phyloP scores from a whole-genome alignment of 2,329 filamentous ascomycete genomes.

The Penicillium italicum region DNA sequence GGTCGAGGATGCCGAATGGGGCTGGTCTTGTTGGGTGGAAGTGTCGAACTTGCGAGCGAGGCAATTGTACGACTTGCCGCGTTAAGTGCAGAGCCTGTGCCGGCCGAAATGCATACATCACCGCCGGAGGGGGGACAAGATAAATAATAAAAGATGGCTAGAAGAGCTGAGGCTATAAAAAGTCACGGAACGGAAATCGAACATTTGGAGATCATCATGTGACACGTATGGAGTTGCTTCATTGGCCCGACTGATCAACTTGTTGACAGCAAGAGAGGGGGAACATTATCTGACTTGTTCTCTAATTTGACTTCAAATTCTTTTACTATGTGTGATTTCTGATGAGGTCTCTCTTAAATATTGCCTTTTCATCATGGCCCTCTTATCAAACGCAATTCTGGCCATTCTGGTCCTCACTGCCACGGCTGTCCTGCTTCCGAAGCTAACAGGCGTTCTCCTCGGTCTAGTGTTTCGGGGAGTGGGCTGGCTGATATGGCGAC shows the following conservation, averaged over 20 bases:
- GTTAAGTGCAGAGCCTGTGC: slow-evolving; percentile 1
- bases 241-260: slow-evolving; percentile 14
- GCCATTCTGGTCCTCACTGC: slow-evolving; percentile 33
- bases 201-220: slow-evolving; percentile 18
- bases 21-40: slow-evolving; percentile 51
- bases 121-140: not conserved
- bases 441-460: slow-evolving; percentile 32
- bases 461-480: slow-evolving; percentile 41
- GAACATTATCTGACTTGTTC: slow-evolving; percentile 6
- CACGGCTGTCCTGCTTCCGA: slow-evolving; percentile 35
- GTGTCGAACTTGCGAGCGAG: slow-evolving; percentile 36
- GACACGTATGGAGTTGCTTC: slow-evolving; percentile 21
- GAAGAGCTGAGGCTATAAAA: not conserved
- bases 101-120: slow-evolving; percentile 16
- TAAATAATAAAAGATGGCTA: not conserved
- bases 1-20: slow-evolving; percentile 38
- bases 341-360: slow-evolving; percentile 12
- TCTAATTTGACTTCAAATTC: not conserved
- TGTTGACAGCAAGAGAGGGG: slow-evolving; percentile 19
- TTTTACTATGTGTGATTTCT: slow-evolving; percentile 21
- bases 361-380: slow-evolving; percentile 30
- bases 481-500: slow-evolving; percentile 61
- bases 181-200: slow-evolving; percentile 4
- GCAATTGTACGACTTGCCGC: not conserved
- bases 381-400: slow-evolving; percentile 32